Conservation (phyloP, 2,329 filamentous ascomycete species). For the Metarhizium sp. region DNA sequence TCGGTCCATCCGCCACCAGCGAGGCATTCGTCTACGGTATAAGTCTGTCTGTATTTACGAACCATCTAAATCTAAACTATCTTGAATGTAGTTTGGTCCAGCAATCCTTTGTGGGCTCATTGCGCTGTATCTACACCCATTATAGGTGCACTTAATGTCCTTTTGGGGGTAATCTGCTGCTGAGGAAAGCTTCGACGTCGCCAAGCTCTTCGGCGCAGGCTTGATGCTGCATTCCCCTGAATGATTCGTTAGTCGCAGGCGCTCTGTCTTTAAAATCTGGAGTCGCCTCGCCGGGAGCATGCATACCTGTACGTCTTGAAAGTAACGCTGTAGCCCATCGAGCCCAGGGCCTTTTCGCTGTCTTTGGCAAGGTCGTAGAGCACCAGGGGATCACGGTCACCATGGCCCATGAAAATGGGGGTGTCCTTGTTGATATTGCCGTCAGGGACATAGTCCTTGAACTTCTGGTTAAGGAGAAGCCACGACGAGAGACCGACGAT, state of each 20-base stretch:
- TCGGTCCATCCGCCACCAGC: too few species aligned
- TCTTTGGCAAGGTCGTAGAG: conserved; percentile 56
- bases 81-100: not conserved
- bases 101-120: not conserved
- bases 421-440: conserved; percentile 52
- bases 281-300: not conserved
- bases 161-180: conserved; percentile 32
- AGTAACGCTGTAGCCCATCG: conserved; percentile 62
- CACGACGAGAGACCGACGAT: conserved; percentile 79
- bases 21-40: too few species aligned
- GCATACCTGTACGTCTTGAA: conserved; percentile 67
- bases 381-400: conserved; percentile 67
- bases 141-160: conserved; percentile 1
- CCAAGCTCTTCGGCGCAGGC: conserved; percentile 72
- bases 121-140: not conserved
- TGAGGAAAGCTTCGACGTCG: conserved; percentile 59
- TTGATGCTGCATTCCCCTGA: conserved; percentile 62
- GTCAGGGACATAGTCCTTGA: conserved; percentile 27
- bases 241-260: not conserved
- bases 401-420: conserved; percentile 83
- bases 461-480: conserved; percentile 51
- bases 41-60: not conserved
- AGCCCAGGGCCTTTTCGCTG: conserved; percentile 58
- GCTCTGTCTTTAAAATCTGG: not conserved
- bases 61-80: not conserved